phyloP scores from a whole-genome alignment of 2,329 filamentous ascomycete species.

The Verticillium dahliae region DNA sequence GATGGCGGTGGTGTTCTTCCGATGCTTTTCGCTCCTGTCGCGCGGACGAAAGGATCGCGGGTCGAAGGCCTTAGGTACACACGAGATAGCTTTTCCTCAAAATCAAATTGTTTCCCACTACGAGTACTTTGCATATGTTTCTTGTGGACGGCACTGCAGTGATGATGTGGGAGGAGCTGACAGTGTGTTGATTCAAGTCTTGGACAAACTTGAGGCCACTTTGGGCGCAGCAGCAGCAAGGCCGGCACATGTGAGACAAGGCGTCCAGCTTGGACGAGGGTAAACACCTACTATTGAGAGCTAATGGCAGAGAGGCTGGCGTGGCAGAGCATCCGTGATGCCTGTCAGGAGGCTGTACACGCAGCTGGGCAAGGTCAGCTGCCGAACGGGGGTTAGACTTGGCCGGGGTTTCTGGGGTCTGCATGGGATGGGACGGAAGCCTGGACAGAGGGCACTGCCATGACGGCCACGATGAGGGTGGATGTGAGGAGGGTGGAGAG shows the following conservation, averaged over 20 bases:
- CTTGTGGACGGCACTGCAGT: no score
- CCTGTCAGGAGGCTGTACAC: slow-evolving; percentile 8
- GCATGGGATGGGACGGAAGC: neutral
- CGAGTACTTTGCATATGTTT: neutral
- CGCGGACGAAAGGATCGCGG: neutral
- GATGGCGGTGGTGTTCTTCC: neutral
- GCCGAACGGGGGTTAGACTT: neutral
- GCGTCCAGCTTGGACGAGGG: neutral
- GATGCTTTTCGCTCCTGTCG: neutral
- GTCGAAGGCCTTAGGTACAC: neutral
- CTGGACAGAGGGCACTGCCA: no score
- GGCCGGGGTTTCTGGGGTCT: neutral
- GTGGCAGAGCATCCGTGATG: neutral
- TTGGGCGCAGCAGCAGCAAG: no score
- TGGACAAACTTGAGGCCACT: no score
- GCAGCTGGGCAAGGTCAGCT: neutral
- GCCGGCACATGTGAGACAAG: no score
- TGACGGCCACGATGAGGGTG: no score
- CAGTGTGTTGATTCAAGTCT: no score
- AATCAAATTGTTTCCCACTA: neutral
- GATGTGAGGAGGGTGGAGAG: no score
- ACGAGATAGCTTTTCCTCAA: neutral
- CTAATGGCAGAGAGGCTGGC: neutral
- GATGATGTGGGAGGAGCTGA: no score
- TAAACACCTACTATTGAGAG: neutral